These are phyloP conservation scores for Sonneratia caseolaris DNA, from an alignment of 345 rosid species.

Conservation along the genomic window DNA sequence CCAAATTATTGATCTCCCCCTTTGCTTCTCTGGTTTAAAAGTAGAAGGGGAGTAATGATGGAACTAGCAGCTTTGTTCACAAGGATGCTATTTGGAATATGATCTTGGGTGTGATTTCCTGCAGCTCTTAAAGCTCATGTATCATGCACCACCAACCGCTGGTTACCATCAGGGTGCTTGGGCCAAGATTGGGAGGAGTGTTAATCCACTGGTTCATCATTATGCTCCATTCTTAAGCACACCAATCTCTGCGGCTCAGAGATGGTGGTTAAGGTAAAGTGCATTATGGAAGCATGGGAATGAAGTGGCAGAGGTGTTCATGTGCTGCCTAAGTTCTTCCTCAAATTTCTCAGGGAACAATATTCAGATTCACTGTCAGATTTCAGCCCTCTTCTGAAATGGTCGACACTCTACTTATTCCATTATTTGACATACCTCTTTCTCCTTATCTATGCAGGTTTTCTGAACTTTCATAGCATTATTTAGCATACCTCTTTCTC, in stretches of 20 bases:
- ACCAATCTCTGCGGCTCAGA: conserved; percentile 57
- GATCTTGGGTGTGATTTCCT: conserved; percentile 2
- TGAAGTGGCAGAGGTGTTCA: background rate
- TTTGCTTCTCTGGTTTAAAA: too few relatives aligned
- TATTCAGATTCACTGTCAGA: too few relatives aligned
- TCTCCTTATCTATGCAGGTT: too few relatives aligned
- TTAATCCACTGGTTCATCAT: conserved; percentile 50
- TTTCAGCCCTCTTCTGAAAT: too few relatives aligned
- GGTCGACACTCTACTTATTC: too few relatives aligned
- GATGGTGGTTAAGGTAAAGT: conserved; percentile 83
- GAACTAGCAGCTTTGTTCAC: background rate
- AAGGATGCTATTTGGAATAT: background rate
- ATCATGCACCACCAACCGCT: conserved; percentile 83
- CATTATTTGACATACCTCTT: too few relatives aligned
- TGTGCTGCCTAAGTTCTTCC: too few relatives aligned
- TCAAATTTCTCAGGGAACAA: too few relatives aligned
- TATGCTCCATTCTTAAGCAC: conserved; percentile 70
- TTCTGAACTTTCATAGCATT: too few relatives aligned
- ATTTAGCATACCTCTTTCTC: too few relatives aligned
- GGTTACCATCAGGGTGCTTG: conserved; percentile 86
- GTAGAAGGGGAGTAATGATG: background rate
- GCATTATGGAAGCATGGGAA: background rate
- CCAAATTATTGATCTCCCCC: background rate
- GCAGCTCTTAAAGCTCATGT: conserved; percentile 93
- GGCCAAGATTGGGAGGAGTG: conserved; percentile 57